Conservation (phyloP, 2,329 filamentous ascomycete genomes). For the Pseudomassariella vexata region DNA sequence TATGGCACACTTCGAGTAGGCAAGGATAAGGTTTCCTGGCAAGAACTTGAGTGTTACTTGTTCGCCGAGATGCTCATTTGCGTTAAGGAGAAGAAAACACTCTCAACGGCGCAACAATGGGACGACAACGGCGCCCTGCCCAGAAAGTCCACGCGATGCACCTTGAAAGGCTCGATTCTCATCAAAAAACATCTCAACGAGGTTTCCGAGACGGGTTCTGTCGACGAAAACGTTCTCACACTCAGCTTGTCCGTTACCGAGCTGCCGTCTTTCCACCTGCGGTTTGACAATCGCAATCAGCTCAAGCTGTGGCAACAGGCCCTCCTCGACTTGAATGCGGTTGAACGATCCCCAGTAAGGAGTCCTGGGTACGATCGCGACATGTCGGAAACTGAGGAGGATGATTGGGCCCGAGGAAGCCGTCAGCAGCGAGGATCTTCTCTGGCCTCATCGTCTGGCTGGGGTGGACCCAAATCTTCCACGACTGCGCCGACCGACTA, state of each 20-base stretch:
- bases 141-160: constrained; percentile 69
- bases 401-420: constrained; percentile 67
- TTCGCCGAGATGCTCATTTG: constrained; percentile 99
- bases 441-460: constrained; percentile 65
- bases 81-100: constrained; percentile 89
- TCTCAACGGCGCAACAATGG: constrained; percentile 56
- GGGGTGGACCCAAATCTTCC: constrained; percentile 74
- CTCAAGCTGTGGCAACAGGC: constrained; percentile 85
- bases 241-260: constrained; percentile 87
- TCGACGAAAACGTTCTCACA: constrained; percentile 80
- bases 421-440: constrained; percentile 71
- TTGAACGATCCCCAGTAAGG: constrained; percentile 58
- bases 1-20: constrained; percentile 89
- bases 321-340: constrained; percentile 72
- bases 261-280: constrained; percentile 87
- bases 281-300: constrained; percentile 75
- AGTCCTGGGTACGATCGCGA: constrained; percentile 78
- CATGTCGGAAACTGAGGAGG: constrained; percentile 78
- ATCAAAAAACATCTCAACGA: constrained; percentile 97
- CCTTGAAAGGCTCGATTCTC: constrained; percentile 92
- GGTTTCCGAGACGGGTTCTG: constrained; percentile 62
- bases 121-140: constrained; percentile 52
- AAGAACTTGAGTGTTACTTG: constrained; percentile 93
- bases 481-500: constrained; percentile 92
- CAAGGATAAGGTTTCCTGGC: constrained; percentile 95